Base-by-base conservation (phyloP, 2,329 filamentous ascomycete species). In the Gnomoniopsis smithogilvyi region DNA sequence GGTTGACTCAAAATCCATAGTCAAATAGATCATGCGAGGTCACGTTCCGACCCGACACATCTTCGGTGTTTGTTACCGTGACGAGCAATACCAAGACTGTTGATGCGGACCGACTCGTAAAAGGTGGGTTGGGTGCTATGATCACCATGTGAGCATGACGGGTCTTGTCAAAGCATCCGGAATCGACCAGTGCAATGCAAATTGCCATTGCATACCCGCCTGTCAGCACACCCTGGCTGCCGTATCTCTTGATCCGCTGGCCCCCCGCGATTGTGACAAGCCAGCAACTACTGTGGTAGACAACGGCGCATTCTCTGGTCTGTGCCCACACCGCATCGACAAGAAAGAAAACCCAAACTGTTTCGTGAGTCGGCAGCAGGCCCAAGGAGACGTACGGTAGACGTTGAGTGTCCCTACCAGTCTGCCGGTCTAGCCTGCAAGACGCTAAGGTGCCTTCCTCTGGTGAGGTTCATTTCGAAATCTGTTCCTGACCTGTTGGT, bases 191-290 rank as follows among this genome's bases (percentile, higher is more conserved):
- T 57, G 48, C 38, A 43, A 51, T 45, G 43, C 43, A 33, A 33
- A 24, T 15, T 54, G 41, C 45, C 36, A 50, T 52, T n/a, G 22
- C 56, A 59, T 36, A 54, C 51, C 51, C 55, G 49, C 41, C 46
- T 51, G 41, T 48, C 21, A 52, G 41, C 22, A 26, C 50, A 34
- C 55, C 48, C 55, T 58, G 55, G 10, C 21, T 24, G n/a, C 26
- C 51, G 33, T 21, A 10, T 22, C 48, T 52, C 48, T 19, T 36
- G 48, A 24, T 41, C 30, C 49, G 17, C 48, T 49, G 51, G 41
- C 21, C 34, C 34, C 36, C 26, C 41, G 41, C 45, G 24, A 47
- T 47, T 15, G 10, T 10, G 45, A 22, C 24, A 26, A 26, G 36
- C 8, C 17, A n/a, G 36, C 49, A 41, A 52, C 38, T 46, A 50